Evolutionary conservation across 2,329 filamentous ascomycete genomes (phyloP).

Genomic region (Neofusicoccum laricinum): DNA sequence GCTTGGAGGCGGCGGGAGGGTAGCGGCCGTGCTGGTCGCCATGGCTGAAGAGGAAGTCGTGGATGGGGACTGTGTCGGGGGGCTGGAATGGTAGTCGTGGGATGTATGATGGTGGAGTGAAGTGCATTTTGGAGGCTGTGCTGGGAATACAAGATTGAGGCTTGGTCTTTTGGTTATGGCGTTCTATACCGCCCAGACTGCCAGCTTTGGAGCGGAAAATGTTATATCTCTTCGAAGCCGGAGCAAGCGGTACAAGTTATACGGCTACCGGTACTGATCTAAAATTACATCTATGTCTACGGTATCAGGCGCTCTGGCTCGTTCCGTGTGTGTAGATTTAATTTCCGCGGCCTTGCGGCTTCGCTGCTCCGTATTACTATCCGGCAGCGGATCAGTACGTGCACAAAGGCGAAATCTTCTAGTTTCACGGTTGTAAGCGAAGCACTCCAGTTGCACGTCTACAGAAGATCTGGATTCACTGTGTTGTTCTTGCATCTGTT

Average conservation of each 20-base stretch:
- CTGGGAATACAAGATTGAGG: neutral
- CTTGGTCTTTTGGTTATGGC: neutral
- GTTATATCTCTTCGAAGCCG: neutral
- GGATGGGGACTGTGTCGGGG: slow-evolving; percentile 28
- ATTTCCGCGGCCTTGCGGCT: neutral
- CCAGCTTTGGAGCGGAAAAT: neutral
- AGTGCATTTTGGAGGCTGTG: neutral
- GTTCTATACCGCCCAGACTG: neutral
- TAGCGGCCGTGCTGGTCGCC: neutral
- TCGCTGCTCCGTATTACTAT: neutral
- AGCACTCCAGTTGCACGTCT: neutral
- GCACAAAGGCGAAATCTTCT: neutral
- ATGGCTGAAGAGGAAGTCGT: slow-evolving; percentile 23
- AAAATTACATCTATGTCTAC: neutral
- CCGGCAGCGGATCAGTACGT: neutral
- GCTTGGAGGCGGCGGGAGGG: neutral
- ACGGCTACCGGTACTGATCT: neutral
- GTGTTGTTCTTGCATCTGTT: neutral
- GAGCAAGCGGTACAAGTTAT: neutral
- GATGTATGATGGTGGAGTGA: neutral
- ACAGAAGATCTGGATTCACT: neutral
- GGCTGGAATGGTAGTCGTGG: neutral
- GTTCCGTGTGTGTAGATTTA: neutral
- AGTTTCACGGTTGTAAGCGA: neutral
- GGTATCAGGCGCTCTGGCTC: neutral